Base-by-base conservation (phyloP, 441 rosid genomes). In the Mallotus japonicus region DNA sequence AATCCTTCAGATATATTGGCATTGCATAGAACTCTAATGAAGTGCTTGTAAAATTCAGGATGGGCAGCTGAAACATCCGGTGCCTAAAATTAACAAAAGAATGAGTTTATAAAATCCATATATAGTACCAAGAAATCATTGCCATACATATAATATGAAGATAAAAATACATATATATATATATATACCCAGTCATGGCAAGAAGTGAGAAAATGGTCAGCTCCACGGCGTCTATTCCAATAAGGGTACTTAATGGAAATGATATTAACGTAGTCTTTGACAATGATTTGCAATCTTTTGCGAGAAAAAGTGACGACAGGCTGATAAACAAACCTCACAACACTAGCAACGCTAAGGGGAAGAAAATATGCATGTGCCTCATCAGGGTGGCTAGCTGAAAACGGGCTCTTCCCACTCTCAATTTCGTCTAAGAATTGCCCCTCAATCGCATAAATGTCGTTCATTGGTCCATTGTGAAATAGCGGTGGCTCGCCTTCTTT, bases 1-100 rank as follows among this genome's bases (percentile, higher is more conserved):
- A 93, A 93, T 17, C 97, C 94, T 75, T 93, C 98, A 0, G 96
- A 83, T 46, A 87, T 59, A 77, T 93, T 93, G 74, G 98, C 94
- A 37, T 91, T 93, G 85, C 98, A 93, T 3, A 93, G 84, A 79
- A 89, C 97, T 62, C 97, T 82, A 15, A 89, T 83, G 80, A 90
- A 92, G 72, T 87, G 17, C 80, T 81, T 87, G 87, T 83, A 92
- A 51, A 89, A 22, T 65, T 81, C 76, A 16, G 93, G 93, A 61
- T 90, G 74, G 4, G 73, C 80, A 5, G 83, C 67, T 10, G 95
- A 83, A 10, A 89, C 75, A 28, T 71, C 75, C 1, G 73, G 79
- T 40, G 75, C 79, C 76, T 28, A 28, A 28, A 28, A 28, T 28
- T 28, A 28, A 1, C 32, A 28, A 28, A 28, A 28, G 32, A 28